phyloP scores from a whole-genome alignment of 352 stramenopile species.

The Blastocystis sp. region DNA sequence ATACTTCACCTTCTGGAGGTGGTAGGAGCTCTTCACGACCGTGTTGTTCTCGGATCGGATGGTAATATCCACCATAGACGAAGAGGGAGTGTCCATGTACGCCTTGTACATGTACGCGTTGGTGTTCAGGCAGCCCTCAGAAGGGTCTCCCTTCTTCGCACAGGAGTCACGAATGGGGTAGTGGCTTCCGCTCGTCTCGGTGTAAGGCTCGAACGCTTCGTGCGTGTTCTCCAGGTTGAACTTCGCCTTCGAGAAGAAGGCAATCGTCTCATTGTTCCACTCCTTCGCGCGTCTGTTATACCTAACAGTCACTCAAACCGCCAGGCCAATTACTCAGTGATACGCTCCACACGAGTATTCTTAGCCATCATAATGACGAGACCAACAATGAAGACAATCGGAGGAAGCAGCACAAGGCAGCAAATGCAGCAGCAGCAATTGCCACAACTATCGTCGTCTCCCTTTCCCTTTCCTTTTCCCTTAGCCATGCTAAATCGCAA shows the following conservation, averaged over 20 bases:
- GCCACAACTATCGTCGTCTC: constrained; percentile 41
- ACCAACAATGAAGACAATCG: constrained; percentile 29
- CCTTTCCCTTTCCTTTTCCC: constrained; percentile 58
- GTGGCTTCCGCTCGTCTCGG: neutral
- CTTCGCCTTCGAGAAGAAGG: neutral
- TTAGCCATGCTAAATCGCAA: constrained; percentile 33
- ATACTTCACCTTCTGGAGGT: neutral
- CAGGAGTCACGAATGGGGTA: constrained; percentile 67
- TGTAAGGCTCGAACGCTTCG: neutral
- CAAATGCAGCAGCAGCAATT: constrained; percentile 61
- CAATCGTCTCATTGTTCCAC: neutral
- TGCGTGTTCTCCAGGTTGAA: neutral
- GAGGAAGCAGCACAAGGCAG: constrained; percentile 17
- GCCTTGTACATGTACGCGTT: constrained; percentile 16
- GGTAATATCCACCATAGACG: neutral
- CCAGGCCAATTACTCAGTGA: constrained; percentile 19
- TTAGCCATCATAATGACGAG: constrained; percentile 2
- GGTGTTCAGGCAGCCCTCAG: constrained; percentile 23
- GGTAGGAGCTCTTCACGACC: neutral
- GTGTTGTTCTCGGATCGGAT: neutral
- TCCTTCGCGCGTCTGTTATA: constrained; percentile 5
- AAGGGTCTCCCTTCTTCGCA: constrained; percentile 56
- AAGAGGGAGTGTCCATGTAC: neutral
- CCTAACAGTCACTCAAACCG: neutral
- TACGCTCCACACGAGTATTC: constrained; percentile 41